phyloP scores from a whole-genome alignment of 140 eudicot genomes.

The Artemisia princeps region DNA sequence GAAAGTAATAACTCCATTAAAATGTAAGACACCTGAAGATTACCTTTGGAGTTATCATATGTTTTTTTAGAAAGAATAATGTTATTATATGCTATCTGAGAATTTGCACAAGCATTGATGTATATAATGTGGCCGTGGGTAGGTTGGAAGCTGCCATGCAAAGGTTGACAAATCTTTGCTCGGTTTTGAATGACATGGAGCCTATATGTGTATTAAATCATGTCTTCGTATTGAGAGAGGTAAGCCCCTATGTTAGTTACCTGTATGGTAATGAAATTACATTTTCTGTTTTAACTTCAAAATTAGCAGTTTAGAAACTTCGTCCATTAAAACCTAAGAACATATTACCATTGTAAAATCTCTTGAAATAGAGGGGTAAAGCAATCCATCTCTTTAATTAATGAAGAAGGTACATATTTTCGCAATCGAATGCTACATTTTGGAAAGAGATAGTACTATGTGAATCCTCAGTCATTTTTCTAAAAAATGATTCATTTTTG shows the following conservation, averaged over 20 bases:
- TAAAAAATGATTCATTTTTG: not conserved
- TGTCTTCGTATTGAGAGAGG: constrained; percentile 96
- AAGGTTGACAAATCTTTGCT: constrained; percentile 94
- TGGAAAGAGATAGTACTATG: not conserved
- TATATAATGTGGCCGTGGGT: constrained; percentile 21
- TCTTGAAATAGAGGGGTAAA: not conserved
- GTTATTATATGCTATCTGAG: constrained; percentile 2
- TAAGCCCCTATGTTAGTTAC: constrained; percentile 27
- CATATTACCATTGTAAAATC: not conserved
- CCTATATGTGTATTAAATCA: constrained; percentile 98
- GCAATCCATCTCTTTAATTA: not conserved
- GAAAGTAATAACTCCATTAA: constrained; percentile 73
- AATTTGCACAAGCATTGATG: constrained; percentile 1
- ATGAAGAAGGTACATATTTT: not conserved
- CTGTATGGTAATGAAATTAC: not conserved
- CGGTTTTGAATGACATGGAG: constrained; percentile 95
- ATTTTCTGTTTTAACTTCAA: too few relatives aligned
- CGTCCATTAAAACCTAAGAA: not conserved
- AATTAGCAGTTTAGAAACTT: not conserved
- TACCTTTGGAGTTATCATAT: constrained; percentile 2
- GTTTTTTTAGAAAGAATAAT: not conserved
- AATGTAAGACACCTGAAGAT: constrained; percentile 46
- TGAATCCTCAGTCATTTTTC: not conserved
- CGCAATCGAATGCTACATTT: not conserved
- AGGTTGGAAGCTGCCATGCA: constrained; percentile 99